These are phyloP conservation scores for Sonneratia caseolaris DNA, from an alignment of 345 rosid species.

Conservation along the genomic window DNA sequence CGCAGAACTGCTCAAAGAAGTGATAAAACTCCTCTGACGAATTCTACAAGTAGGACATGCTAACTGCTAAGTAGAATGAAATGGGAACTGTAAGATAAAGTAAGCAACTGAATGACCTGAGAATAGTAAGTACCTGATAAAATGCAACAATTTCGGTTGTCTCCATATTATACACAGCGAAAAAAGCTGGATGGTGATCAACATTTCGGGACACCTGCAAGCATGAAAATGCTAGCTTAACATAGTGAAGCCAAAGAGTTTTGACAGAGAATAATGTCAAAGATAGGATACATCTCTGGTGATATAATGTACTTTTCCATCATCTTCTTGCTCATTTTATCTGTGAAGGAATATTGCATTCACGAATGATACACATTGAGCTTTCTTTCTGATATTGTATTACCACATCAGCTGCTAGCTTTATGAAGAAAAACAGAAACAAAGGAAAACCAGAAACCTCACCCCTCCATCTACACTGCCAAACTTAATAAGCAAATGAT, in stretches of 20 bases:
- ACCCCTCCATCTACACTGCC: slow-evolving; percentile 95
- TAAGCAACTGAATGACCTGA: background rate
- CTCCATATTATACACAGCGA: slow-evolving; percentile 94
- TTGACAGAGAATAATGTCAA: background rate
- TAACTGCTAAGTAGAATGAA: background rate
- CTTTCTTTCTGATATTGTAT: background rate
- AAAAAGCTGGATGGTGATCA: slow-evolving; percentile 75
- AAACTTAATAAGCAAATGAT: slow-evolving; percentile 82
- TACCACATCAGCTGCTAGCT: background rate
- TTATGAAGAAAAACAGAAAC: background rate
- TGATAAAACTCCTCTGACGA: slow-evolving; percentile 75
- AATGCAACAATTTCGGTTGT: slow-evolving; percentile 91
- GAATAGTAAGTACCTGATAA: slow-evolving; percentile 50
- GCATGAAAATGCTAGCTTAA: background rate
- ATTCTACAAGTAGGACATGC: slow-evolving; percentile 40
- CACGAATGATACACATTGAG: background rate
- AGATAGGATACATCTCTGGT: background rate
- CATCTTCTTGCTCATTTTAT: background rate
- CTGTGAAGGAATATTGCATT: background rate
- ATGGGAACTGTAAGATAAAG: background rate
- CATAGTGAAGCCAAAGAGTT: background rate
- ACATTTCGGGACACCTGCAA: slow-evolving; percentile 51
- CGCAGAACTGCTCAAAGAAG: slow-evolving; percentile 73
- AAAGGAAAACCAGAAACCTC: slow-evolving; percentile 23
- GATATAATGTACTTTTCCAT: background rate